Evolutionary conservation across 2,329 filamentous ascomycete species (phyloP).

Genomic region (Penicillium sp.): DNA sequence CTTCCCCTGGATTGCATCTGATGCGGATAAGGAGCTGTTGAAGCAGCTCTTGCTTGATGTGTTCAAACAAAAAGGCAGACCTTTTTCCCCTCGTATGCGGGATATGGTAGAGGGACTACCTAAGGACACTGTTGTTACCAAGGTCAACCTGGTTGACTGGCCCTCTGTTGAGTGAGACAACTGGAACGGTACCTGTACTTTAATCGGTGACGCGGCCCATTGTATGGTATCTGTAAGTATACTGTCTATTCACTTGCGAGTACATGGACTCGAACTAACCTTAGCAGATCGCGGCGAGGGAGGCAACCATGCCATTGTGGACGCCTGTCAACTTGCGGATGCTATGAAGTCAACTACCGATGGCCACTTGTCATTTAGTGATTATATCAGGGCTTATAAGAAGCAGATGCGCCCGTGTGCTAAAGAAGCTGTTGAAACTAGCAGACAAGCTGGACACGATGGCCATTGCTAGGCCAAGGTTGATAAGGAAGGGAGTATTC

Average conservation of each 20-base stretch:
- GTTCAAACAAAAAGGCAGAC: background rate
- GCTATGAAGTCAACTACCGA: background rate
- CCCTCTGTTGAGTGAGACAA: background rate
- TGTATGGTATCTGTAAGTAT: background rate
- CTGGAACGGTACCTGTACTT: background rate
- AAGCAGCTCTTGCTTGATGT: background rate
- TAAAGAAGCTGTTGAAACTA: background rate
- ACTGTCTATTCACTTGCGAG: background rate
- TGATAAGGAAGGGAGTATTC: background rate
- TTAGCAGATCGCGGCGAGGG: background rate
- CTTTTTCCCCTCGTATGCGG: background rate
- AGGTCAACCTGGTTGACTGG: background rate
- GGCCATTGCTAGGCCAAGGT: background rate
- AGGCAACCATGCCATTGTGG: background rate
- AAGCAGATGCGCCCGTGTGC: background rate
- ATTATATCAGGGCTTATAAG: background rate
- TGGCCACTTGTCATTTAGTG: background rate
- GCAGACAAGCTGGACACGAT: background rate
- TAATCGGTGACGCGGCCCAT: background rate
- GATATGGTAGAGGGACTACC: background rate
- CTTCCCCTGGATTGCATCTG: too few relatives aligned
- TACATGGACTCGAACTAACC: background rate
- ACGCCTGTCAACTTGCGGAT: background rate
- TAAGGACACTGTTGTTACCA: background rate
- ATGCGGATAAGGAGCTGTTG: background rate